Evolutionary conservation across 176 grass and related monocot genomes (phyloP).

Genomic region (maize (Zea mays)): DNA sequence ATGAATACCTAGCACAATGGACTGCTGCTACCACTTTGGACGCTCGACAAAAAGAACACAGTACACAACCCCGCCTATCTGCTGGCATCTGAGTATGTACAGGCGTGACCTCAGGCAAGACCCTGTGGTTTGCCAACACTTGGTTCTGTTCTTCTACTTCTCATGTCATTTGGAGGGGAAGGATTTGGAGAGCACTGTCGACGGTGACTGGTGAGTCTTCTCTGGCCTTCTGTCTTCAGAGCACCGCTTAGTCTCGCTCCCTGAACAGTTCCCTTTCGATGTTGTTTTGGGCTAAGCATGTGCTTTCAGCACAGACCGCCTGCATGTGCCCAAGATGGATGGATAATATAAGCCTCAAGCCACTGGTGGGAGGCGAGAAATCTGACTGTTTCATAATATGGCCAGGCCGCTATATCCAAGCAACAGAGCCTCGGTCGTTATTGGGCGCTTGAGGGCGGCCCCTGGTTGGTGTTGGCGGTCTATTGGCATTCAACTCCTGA

Average conservation of each 20-base stretch:
- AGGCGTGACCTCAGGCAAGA: slow-evolving; percentile 44
- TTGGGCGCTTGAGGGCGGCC: slow-evolving; percentile 83
- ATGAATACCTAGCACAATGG: slow-evolving; percentile 73
- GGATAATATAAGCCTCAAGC: slow-evolving; percentile 33
- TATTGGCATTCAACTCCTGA: slow-evolving; percentile 95
- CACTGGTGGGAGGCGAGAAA: slow-evolving; percentile 28
- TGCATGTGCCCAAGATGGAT: slow-evolving; percentile 27
- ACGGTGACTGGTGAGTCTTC: slow-evolving; percentile 22
- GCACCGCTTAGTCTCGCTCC: slow-evolving; percentile 17
- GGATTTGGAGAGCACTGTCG: slow-evolving; percentile 32
- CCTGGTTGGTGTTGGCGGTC: slow-evolving; percentile 86
- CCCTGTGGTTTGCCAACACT: slow-evolving; percentile 7
- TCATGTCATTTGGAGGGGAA: slow-evolving; percentile 26
- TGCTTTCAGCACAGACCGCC: slow-evolving; percentile 10
- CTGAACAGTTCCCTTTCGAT: slow-evolving; percentile 16
- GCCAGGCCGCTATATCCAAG: slow-evolving; percentile 58
- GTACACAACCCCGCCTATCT: slow-evolving; percentile 36
- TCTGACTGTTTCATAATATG: background rate
- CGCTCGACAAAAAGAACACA: slow-evolving; percentile 39
- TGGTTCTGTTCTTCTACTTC: slow-evolving; percentile 36
- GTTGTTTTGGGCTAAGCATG: slow-evolving; percentile 21
- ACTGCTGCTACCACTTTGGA: slow-evolving; percentile 25
- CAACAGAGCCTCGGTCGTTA: slow-evolving; percentile 72
- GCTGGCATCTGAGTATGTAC: slow-evolving; percentile 60
- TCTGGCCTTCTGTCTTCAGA: background rate